Evolutionary conservation across 2,329 filamentous ascomycete species (phyloP).

Genomic region (Diaporthe amygdali): DNA sequence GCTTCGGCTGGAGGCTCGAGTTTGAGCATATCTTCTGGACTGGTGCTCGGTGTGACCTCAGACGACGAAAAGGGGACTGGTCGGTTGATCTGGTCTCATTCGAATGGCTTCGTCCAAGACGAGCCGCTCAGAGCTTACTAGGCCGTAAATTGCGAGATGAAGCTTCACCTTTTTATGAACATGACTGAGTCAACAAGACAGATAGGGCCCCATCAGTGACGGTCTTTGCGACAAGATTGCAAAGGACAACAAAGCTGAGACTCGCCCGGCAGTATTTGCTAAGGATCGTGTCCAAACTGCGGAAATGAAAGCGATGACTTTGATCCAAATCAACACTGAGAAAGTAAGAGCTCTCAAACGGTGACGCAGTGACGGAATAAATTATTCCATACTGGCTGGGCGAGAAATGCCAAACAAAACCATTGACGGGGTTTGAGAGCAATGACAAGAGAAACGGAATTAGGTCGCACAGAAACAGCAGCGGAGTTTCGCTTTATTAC

Average conservation of each 20-base stretch:
- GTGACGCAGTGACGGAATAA: not conserved
- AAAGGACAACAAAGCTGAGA: not conserved
- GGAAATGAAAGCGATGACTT: not conserved
- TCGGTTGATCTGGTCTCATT: not conserved
- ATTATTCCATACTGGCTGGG: not conserved
- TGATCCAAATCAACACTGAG: not conserved
- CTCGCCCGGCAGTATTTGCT: slow-evolving; percentile 4
- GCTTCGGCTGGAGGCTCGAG: not conserved
- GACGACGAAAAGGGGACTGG: not conserved
- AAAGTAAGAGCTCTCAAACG: not conserved
- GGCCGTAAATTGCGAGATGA: not conserved
- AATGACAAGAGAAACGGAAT: not conserved
- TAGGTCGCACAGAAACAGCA: not conserved
- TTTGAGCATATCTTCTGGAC: not conserved
- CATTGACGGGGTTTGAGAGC: not conserved
- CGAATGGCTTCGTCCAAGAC: not conserved
- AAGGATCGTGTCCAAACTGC: not conserved
- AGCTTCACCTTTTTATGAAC: not conserved
- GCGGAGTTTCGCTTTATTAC: not conserved
- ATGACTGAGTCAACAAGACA: not conserved
- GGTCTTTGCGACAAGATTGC: not conserved
- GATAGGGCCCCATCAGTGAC: not conserved
- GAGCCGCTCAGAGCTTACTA: not conserved
- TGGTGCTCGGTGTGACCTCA: too few relatives aligned
- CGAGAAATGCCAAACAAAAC: slow-evolving; percentile 5